Evolutionary conservation across 1,284 basidiomycete species (phyloP), one percentile per base, ranked within the genome.

Genomic region (Pholiota adiposa): DNA sequence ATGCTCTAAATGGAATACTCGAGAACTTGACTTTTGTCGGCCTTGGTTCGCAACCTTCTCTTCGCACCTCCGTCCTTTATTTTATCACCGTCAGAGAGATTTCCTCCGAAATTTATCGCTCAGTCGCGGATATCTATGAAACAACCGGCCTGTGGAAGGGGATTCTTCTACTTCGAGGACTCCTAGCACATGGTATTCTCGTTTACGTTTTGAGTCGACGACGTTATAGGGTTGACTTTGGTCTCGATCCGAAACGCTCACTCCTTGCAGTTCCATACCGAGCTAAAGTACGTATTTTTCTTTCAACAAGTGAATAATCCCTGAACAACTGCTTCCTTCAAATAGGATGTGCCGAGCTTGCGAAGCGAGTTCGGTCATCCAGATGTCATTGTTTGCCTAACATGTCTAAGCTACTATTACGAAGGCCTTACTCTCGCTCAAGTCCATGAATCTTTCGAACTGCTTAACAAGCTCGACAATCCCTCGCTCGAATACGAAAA

Each of bases 281-380:
- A 25, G 83, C 83, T 0, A 85, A 65, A 56, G 63, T 65, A 61
- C 3, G 3, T 54, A 6, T 27, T 36, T 16, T 38, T 9, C 29
- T n/a, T 44, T 27, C 38, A 44, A 46, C 53, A 23, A 0, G 33
- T 16, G 27, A 9, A 25, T 34, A 23, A 3, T 31, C 6, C 38
- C 14, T 44, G 58, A 16, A 62, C 23, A 16, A 14, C 18, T 21
- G 23, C 16, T 19, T 41, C 14, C 31, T 40, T 44, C n/a, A 33
- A 4, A n/a, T 38, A 85, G 65, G 84, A 85, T 57, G 72, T 79
- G 1, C 83, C 83, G 0, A 72, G 80, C 16, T 59, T 72, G 34
- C 72, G 77, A 34, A 81, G 84, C 19, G 83, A 86, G 46, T 85
- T 86, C 59, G 83, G 82, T 0, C 83, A 85, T 66, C 83, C 83